Conservation (phyloP, 1,284 basidiomycete genomes). For the Ustilago xerochloae region DNA sequence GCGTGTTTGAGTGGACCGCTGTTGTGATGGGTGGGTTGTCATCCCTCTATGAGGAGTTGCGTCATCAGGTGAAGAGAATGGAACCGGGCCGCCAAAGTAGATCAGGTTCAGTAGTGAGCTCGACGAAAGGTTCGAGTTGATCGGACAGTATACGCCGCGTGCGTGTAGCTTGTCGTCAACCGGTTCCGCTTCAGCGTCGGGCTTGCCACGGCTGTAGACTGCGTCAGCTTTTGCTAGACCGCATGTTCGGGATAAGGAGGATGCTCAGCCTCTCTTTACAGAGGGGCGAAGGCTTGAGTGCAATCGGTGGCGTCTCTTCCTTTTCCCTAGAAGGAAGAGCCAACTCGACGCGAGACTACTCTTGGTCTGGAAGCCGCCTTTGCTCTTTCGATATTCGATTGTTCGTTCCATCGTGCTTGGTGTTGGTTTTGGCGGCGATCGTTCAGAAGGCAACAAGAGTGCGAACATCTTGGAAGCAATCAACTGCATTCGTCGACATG, state of each 20-base stretch:
- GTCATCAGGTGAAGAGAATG: conserved; percentile 42
- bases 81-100: conserved; percentile 53
- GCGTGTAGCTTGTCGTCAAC: background rate
- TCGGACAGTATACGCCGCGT: background rate
- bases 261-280: conserved; percentile 35
- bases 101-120: conserved; percentile 25
- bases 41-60: conserved; percentile 21
- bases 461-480: conserved; percentile 18
- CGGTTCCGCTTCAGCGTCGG: too few relatives aligned
- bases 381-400: background rate
- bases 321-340: conserved; percentile 16
- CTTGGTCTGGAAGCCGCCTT: conserved; percentile 56
- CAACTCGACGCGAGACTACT: conserved; percentile 68
- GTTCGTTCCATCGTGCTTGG: background rate
- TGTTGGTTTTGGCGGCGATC: background rate
- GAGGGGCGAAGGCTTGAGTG: conserved; percentile 61
- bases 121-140: background rate
- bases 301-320: conserved; percentile 65
- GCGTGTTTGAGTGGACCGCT: conserved; percentile 4
- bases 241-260: conserved; percentile 52
- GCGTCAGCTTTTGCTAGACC: conserved; percentile 39
- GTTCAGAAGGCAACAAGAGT: too few relatives aligned
- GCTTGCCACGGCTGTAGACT: conserved; percentile 27
- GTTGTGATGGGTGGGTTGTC: conserved; percentile 2
- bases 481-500: conserved; percentile 18